A percentile compares a stretch with the other conserved stretches of the same genome.
These are phyloP conservation scores for Pilobolus umbonatus DNA, from an alignment of 192 early-diverging fungal genomes.

Conservation along the genomic window DNA sequence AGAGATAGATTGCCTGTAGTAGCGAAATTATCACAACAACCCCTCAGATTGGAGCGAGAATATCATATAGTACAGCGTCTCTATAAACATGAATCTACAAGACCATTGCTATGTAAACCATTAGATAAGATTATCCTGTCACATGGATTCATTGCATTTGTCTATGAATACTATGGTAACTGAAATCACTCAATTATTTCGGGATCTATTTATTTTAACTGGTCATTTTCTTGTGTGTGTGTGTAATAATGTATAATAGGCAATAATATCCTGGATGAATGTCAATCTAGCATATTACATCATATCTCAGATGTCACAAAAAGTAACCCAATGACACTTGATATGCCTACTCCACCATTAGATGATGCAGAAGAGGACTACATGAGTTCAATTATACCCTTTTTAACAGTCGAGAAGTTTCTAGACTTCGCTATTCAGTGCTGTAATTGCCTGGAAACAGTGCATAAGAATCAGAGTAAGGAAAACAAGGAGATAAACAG, in stretches of 20 bases:
- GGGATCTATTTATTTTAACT: slow-evolving; percentile 1
- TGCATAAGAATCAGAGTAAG: slow-evolving; percentile 31
- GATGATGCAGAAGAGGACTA: too few species aligned
- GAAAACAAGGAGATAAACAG: background rate
- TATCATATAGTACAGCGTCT: slow-evolving; percentile 23
- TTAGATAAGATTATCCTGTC: slow-evolving; percentile 18
- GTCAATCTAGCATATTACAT: too few species aligned
- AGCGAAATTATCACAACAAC: slow-evolving; percentile 25
- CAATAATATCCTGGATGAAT: slow-evolving; percentile 1
- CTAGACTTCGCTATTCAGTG: slow-evolving; percentile 26
- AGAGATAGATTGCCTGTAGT: slow-evolving; percentile 25
- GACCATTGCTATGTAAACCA: slow-evolving; percentile 9
- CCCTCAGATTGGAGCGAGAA: slow-evolving; percentile 22
- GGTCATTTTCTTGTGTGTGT: background rate
- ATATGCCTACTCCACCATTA: background rate
- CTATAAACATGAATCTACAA: slow-evolving; percentile 2
- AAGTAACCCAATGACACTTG: background rate
- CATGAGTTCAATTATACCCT: too few species aligned
- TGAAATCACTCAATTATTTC: background rate
- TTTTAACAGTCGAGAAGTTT: slow-evolving; percentile 8
- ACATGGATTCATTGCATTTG: slow-evolving; percentile 14
- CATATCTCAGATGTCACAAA: too few species aligned
- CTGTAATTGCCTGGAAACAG: slow-evolving; percentile 29
- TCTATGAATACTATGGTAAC: slow-evolving; percentile 21
- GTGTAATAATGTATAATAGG: background rate